These are phyloP conservation scores for Maudiozyma serrabonitensis DNA, from an alignment of 805 yeast species.

Conservation along the genomic window DNA sequence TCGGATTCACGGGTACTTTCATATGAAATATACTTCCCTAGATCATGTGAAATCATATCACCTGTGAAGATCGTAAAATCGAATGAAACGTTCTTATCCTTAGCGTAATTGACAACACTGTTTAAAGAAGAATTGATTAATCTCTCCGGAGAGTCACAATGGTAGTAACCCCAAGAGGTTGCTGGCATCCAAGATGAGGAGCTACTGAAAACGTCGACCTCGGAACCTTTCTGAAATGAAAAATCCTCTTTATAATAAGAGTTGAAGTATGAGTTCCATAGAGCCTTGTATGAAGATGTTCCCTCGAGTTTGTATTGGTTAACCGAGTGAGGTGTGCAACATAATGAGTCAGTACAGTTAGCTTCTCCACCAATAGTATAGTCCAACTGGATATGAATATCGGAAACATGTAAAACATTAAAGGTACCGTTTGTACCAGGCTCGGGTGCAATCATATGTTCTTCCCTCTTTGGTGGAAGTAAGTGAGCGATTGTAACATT, in stretches of 20 bases:
- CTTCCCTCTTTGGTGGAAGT: background rate
- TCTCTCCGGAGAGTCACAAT: background rate
- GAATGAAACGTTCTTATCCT: background rate
- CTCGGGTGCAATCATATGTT: background rate
- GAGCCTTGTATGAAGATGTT: background rate
- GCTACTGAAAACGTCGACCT: background rate
- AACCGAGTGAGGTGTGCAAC: background rate
- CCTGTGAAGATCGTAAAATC: background rate
- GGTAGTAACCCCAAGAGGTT: background rate
- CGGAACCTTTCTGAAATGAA: background rate
- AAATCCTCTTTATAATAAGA: background rate
- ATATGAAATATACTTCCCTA: background rate
- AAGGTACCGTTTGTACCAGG: background rate
- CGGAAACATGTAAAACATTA: background rate
- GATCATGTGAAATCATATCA: background rate
- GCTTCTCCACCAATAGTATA: background rate
- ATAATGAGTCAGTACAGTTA: background rate
- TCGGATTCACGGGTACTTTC: background rate
- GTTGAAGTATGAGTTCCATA: background rate
- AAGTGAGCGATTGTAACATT: background rate
- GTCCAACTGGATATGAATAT: background rate
- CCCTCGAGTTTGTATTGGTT: background rate
- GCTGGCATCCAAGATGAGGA: background rate
- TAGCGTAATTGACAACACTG: background rate
- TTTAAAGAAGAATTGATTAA: background rate